Percentiles rank a stretch among this genome's conserved stretches.
Evolutionary conservation across 2,329 filamentous ascomycete genomes (phyloP).

Genomic region (Magnaporthiopsis poae): DNA sequence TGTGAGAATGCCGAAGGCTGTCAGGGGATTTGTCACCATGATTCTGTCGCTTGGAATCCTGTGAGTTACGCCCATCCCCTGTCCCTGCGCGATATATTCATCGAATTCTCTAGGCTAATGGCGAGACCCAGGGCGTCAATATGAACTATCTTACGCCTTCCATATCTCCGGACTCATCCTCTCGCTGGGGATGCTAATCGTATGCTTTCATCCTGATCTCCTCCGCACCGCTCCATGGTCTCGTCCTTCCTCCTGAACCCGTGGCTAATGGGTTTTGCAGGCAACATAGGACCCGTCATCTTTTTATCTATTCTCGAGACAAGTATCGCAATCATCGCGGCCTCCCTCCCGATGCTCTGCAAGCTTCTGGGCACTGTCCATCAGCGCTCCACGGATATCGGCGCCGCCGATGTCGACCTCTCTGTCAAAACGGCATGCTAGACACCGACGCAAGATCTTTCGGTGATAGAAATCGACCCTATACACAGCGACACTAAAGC

Average conservation of each 20-base stretch:
- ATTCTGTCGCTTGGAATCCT: not conserved
- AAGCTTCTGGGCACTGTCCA: conserved; percentile 1
- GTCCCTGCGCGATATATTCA: not conserved
- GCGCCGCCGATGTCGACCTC: not conserved
- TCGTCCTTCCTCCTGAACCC: not conserved
- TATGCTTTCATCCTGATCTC: conserved; percentile 21
- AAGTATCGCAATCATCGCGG: conserved; percentile 28
- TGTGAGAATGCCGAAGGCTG: conserved; percentile 16
- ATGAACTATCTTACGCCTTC: not conserved
- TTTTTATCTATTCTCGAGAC: conserved; percentile 33
- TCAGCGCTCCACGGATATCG: not conserved
- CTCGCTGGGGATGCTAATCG: conserved; percentile 28
- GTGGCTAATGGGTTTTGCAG: not conserved
- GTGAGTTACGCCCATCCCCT: not conserved
- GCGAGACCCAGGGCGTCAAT: not conserved
- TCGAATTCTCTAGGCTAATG: not conserved
- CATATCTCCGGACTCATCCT: not conserved
- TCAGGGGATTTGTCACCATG: conserved; percentile 6
- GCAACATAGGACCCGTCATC: conserved; percentile 29
- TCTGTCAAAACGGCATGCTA: not conserved
- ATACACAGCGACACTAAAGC: not conserved
- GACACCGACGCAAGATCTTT: not conserved
- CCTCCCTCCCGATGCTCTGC: conserved; percentile 14
- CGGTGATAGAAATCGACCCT: not conserved
- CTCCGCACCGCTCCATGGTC: too few relatives aligned